Base-by-base conservation (phyloP, 1,139 yeast genomes). In the Yamadazyma triangularis region DNA sequence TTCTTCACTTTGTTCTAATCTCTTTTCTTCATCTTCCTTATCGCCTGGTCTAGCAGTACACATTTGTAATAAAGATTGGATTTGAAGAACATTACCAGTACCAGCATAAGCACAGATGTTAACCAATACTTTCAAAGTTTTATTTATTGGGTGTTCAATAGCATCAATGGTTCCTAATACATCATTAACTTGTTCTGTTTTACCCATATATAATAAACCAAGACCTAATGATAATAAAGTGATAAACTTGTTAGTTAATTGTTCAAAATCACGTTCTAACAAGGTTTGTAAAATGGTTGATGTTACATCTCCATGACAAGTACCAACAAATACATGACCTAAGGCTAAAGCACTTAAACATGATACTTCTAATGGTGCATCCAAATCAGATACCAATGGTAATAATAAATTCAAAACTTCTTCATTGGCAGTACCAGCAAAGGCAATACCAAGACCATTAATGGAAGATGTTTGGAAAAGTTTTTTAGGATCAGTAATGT, bases 81-180 rank as follows among this genome's bases (percentile, higher is more conserved):
- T 85, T 62, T 89, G 94, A 44, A 93, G 73, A 25, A 93, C 99
- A 54, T 93, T 93, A 47, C 98, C 99, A 26, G 97, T 87, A 42
- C 98, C 99, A 12, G 96, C 95, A 60, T 84, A 89, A 6, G 97
- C 95, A 64, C 96, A 86, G 33, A 89, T 84, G 42, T 85, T 88
- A 20, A 93, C 91, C 53, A 93, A 70, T 5, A 89, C 94, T 58
- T 86, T 93, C 51, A 89, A 77, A 27, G 94, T 85, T 45, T 86
- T 81, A 25, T 93, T 80, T 51, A 91, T 83, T 30, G 97, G 96
- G 53, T 89, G 96, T 45, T 88, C 96, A 50, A 93, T 85, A 12
- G 97, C 98, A 56, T 83, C 87, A 44, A 91, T 80, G 1, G 97
- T 87, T 53, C 91, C 98, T 45, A 91, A 65, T 15, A 88, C 96